A percentile compares a stretch with the other conserved stretches of the same genome.
These are phyloP conservation scores for Cryphonectria japonica DNA, from an alignment of 2,329 filamentous ascomycete species.

Conservation along the genomic window DNA sequence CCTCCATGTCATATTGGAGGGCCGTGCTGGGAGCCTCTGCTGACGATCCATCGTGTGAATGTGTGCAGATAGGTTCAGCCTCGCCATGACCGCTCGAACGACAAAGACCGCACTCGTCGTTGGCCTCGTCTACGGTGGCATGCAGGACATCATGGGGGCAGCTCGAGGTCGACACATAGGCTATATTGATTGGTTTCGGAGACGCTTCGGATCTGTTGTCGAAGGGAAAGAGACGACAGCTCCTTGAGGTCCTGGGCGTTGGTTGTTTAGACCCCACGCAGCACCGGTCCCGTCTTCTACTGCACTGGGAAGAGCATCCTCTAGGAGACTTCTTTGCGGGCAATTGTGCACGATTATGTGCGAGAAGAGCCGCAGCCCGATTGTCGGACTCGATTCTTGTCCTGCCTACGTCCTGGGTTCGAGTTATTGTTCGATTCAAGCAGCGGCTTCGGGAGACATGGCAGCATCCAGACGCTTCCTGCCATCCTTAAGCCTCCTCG, in stretches of 20 bases:
- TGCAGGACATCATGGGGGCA: slow-evolving; percentile 75
- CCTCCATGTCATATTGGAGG: slow-evolving; percentile 7
- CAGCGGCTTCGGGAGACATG: slow-evolving; percentile 2
- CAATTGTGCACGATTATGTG: background rate
- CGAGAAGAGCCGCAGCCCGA: background rate
- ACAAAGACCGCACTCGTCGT: slow-evolving; percentile 79
- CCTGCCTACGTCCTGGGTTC: background rate
- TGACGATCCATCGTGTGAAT: slow-evolving; percentile 14
- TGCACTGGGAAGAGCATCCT: background rate
- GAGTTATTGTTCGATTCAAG: background rate
- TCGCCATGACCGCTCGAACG: slow-evolving; percentile 75
- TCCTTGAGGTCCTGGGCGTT: background rate
- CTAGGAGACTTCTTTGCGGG: background rate
- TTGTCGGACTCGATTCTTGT: background rate
- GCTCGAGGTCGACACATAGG: slow-evolving; percentile 72
- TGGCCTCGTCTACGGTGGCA: slow-evolving; percentile 77
- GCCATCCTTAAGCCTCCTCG: background rate
- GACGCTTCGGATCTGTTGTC: slow-evolving; percentile 41
- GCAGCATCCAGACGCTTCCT: background rate
- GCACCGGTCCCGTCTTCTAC: background rate
- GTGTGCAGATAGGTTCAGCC: slow-evolving; percentile 72
- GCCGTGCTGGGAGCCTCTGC: background rate
- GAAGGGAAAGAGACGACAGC: slow-evolving; percentile 29
- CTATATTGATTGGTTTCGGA: slow-evolving; percentile 71
- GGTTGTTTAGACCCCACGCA: background rate